These are phyloP conservation scores for Nicotiana otophora DNA, from an alignment of 257 asterid species.

Conservation along the genomic window DNA sequence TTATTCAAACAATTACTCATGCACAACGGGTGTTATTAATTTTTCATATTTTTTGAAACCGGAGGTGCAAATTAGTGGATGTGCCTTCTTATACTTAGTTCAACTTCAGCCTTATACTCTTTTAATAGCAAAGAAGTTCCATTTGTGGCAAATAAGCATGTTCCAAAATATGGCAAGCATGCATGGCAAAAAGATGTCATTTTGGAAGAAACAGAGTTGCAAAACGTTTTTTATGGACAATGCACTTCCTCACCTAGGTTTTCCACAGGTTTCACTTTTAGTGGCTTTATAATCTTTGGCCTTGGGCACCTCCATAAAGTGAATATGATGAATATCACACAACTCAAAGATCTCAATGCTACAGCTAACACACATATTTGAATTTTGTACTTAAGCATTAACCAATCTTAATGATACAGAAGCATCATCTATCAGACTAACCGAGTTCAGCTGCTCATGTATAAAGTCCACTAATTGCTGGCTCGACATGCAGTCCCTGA, in stretches of 20 bases:
- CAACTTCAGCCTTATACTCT: background rate
- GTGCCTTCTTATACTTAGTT: background rate
- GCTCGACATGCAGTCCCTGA: constrained; percentile 99
- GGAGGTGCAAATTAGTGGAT: background rate
- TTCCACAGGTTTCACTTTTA: background rate
- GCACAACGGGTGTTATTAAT: background rate
- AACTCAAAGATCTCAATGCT: background rate
- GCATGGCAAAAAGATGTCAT: background rate
- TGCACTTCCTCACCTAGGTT: background rate
- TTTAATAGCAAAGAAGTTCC: background rate
- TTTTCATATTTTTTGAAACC: background rate
- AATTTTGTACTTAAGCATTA: background rate
- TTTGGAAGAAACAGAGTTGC: background rate
- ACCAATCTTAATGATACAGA: background rate
- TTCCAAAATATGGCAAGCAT: background rate
- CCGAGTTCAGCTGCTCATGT: constrained; percentile 76
- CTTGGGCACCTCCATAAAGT: background rate
- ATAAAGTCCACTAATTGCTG: constrained; percentile 87
- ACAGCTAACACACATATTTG: background rate
- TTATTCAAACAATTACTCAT: background rate
- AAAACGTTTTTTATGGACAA: background rate
- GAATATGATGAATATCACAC: background rate
- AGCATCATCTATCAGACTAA: constrained; percentile 31
- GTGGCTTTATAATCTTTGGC: background rate
- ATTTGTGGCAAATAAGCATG: background rate